Evolutionary conservation across 768 basidiomycete genomes (phyloP).

Genomic region (Termitomyces sp.): DNA sequence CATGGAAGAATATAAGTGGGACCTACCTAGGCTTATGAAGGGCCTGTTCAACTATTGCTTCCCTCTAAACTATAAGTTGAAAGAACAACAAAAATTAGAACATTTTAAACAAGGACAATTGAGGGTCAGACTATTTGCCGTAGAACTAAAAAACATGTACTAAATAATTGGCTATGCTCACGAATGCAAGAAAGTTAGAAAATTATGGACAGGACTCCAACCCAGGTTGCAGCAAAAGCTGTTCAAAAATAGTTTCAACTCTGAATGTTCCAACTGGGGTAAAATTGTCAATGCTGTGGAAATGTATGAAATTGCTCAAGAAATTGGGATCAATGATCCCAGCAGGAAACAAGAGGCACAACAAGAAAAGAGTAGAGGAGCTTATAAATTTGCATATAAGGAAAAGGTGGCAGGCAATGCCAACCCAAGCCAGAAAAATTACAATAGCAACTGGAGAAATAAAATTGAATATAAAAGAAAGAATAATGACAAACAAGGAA

Average conservation of each 20-base stretch:
- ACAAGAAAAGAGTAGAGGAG: too few relatives aligned
- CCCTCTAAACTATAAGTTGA: neutral
- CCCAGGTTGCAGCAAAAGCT: neutral
- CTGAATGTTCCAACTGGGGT: neutral
- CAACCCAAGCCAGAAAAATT: neutral
- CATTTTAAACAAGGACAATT: neutral
- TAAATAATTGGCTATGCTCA: neutral
- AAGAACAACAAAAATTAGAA: neutral
- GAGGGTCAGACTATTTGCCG: neutral
- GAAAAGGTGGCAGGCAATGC: too few relatives aligned
- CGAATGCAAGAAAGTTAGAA: neutral
- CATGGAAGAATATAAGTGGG: neutral
- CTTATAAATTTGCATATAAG: too few relatives aligned
- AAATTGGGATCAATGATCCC: neutral
- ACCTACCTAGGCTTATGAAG: neutral
- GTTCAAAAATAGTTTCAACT: neutral
- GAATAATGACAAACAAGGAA: neutral
- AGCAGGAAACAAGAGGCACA: neutral
- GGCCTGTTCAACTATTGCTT: neutral
- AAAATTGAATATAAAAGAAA: neutral
- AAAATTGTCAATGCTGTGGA: neutral
- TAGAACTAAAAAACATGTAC: neutral
- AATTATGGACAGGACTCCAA: neutral
- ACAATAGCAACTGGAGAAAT: neutral
- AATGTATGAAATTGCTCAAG: neutral